These are phyloP conservation scores for Plectranthus barbatus DNA, from an alignment of 257 asterid genomes.

Conservation along the genomic window DNA sequence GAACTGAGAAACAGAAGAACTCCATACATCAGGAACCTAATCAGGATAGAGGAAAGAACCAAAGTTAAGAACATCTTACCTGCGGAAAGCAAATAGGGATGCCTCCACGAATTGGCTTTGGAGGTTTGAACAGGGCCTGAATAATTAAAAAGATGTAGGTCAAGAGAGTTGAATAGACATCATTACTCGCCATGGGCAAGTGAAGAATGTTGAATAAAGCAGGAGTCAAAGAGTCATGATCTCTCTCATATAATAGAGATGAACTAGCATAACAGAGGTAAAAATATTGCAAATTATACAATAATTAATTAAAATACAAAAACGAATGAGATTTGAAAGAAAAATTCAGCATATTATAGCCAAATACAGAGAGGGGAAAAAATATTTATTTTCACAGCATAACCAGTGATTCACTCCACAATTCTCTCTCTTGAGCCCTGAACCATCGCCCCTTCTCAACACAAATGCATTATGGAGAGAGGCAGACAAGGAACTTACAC, in stretches of 20 bases:
- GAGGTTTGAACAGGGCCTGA: conserved; percentile 73
- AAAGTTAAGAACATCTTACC: conserved; percentile 37
- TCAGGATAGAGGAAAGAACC: conserved; percentile 13
- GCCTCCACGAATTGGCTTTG: conserved; percentile 95
- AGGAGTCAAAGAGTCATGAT: no score
- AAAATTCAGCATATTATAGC: neutral
- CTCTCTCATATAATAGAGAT: no score
- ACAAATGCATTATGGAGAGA: neutral
- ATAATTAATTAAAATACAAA: neutral
- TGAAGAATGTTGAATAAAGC: neutral
- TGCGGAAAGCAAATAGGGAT: conserved; percentile 94
- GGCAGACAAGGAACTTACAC: neutral
- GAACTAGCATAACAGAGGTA: no score
- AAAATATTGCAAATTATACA: neutral
- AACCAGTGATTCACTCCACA: neutral
- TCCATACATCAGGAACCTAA: conserved; percentile 13
- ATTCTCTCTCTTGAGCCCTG: neutral
- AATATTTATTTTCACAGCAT: neutral
- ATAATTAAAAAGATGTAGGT: neutral
- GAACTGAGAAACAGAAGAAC: conserved; percentile 50
- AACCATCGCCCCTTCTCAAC: conserved; percentile 3
- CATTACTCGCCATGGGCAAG: neutral
- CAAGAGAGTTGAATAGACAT: neutral
- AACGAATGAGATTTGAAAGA: neutral
- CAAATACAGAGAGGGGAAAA: neutral